These are phyloP conservation scores for Ophiostoma quercus DNA, from an alignment of 2,329 filamentous ascomycete species.

Conservation along the genomic window DNA sequence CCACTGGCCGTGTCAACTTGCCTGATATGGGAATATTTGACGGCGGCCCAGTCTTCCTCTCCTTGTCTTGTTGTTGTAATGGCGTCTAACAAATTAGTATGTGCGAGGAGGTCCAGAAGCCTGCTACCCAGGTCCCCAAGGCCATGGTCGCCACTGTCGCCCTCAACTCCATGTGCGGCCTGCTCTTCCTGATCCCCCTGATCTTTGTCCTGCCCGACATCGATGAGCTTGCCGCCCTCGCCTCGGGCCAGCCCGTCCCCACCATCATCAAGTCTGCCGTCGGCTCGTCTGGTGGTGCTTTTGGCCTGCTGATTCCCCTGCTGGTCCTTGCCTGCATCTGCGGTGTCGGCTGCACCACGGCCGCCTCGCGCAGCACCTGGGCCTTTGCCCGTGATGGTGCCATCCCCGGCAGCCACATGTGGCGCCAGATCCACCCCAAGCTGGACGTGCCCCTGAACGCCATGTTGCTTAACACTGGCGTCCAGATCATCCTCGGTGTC, in stretches of 20 bases:
- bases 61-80: no score
- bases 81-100: background rate
- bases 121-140: slow-evolving; percentile 17
- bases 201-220: slow-evolving; percentile 11
- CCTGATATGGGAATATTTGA: background rate
- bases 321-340: slow-evolving; percentile 15
- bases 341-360: slow-evolving; percentile 12
- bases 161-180: slow-evolving; percentile 7
- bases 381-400: slow-evolving; percentile 13
- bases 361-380: slow-evolving; percentile 14
- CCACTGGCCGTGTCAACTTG: background rate
- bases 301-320: slow-evolving; percentile 8
- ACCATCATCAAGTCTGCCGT: slow-evolving; percentile 13
- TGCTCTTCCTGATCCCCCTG: slow-evolving; percentile 14
- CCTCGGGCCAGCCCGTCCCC: slow-evolving; percentile 7
- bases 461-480: slow-evolving; percentile 9
- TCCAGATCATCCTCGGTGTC: slow-evolving; percentile 15
- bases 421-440: slow-evolving; percentile 11
- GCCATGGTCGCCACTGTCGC: slow-evolving; percentile 13
- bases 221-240: slow-evolving; percentile 9
- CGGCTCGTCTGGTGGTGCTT: slow-evolving; percentile 4
- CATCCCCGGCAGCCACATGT: slow-evolving; percentile 13
- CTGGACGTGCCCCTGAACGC: slow-evolving; percentile 14
- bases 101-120: slow-evolving; percentile 16
- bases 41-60: background rate